Conservation (phyloP, 345 rosid species). For the Jatropha curcas region DNA sequence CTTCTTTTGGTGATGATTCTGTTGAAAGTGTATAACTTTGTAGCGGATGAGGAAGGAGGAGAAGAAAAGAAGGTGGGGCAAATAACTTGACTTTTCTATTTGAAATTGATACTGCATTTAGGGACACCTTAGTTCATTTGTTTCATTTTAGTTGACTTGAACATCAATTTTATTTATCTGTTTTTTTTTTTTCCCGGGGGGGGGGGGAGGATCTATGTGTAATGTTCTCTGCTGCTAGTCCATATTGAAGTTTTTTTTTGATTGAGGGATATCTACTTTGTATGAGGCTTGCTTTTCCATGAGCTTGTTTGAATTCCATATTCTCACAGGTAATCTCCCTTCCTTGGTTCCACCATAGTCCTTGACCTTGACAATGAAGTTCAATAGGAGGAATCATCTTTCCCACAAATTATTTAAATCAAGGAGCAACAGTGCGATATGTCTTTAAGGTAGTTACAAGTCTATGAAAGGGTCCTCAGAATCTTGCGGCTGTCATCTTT, state of each 20-base stretch:
- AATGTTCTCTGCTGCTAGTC: conserved; percentile 2
- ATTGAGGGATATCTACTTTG: neutral
- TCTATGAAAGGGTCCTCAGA: conserved; percentile 29
- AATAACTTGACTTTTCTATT: too few relatives aligned
- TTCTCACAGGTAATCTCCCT: conserved; percentile 27
- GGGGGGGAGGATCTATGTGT: conserved; percentile 5
- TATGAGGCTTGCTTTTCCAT: conserved; percentile 2
- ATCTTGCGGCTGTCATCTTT: conserved; percentile 30
- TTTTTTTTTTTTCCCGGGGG: too few relatives aligned
- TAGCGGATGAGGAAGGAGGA: too few relatives aligned
- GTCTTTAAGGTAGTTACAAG: too few relatives aligned
- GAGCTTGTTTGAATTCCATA: conserved; percentile 17
- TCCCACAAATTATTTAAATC: conserved; percentile 16
- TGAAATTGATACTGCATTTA: too few relatives aligned
- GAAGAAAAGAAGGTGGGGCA: too few relatives aligned
- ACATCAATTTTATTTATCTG: too few relatives aligned
- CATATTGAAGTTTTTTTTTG: neutral
- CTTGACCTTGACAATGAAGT: conserved; percentile 23
- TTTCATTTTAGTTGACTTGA: too few relatives aligned
- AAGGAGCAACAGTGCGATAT: too few relatives aligned
- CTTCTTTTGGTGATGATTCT: too few relatives aligned
- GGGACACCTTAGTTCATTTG: too few relatives aligned
- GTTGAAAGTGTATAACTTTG: too few relatives aligned
- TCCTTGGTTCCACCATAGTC: conserved; percentile 22
- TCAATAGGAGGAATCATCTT: conserved; percentile 17